phyloP scores from a whole-genome alignment of 73 alveolate genomes.

The Tetrahymena thermophila region DNA sequence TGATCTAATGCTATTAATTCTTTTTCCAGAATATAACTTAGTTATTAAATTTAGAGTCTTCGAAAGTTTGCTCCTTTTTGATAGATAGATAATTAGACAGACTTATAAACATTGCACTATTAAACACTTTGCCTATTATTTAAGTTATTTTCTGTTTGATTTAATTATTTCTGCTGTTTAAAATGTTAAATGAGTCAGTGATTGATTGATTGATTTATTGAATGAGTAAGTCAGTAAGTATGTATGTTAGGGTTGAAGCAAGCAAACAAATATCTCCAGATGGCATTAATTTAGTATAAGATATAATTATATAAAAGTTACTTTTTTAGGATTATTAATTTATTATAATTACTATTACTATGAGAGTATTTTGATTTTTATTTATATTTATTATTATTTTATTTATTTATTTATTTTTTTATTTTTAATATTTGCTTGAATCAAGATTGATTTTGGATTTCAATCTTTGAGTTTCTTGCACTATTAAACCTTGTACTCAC shows the following conservation, averaged over 20 bases:
- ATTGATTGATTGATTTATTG: background rate
- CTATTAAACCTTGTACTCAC: background rate
- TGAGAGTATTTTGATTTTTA: background rate
- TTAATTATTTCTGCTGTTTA: too few species aligned
- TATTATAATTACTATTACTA: too few species aligned
- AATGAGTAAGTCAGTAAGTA: background rate
- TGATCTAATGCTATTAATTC: background rate
- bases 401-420: background rate
- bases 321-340: background rate
- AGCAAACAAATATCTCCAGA: background rate
- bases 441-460: background rate
- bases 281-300: background rate
- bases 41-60: too few species aligned
- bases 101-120: too few species aligned
- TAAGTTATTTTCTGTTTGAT: background rate
- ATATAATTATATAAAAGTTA: background rate
- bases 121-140: background rate
- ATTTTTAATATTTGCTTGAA: background rate
- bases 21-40: background rate
- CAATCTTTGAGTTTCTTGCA: background rate
- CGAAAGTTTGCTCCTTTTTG: background rate
- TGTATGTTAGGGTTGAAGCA: background rate
- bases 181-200: background rate
- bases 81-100: too few species aligned
- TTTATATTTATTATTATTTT: background rate